These are phyloP conservation scores for Nematocida ironsii DNA, from an alignment of 371 early-diverging fungal genomes.

Conservation along the genomic window DNA sequence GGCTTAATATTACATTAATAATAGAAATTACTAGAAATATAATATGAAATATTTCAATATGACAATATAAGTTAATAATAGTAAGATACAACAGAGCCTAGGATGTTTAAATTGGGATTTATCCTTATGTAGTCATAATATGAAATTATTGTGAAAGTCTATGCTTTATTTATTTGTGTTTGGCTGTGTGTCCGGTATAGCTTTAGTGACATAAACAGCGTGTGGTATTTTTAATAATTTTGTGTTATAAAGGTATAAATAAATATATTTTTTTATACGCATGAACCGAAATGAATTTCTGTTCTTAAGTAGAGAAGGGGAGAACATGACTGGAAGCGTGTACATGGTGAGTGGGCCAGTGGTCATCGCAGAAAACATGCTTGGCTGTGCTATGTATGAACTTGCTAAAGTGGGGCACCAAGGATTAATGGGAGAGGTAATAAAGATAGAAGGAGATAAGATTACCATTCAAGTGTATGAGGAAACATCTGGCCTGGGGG, in stretches of 20 bases:
- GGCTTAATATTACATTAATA: too few relatives aligned
- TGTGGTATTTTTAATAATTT: too few relatives aligned
- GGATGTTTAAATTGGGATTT: too few relatives aligned
- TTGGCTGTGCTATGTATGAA: constrained; percentile 97
- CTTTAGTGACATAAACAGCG: too few relatives aligned
- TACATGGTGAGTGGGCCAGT: constrained; percentile 98
- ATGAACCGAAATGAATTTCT: constrained; percentile 44
- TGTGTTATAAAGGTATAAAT: not conserved
- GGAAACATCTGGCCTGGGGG: constrained; percentile 91
- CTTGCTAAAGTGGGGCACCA: constrained; percentile 96
- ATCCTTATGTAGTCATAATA: too few relatives aligned
- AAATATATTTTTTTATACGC: constrained; percentile 36
- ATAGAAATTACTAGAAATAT: too few relatives aligned
- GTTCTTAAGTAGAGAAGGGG: constrained; percentile 36
- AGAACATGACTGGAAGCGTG: constrained; percentile 71
- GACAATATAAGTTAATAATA: too few relatives aligned
- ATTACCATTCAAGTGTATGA: constrained; percentile 99
- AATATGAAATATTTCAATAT: too few relatives aligned
- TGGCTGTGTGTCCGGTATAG: too few relatives aligned
- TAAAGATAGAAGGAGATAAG: constrained; percentile 95
- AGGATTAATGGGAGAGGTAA: constrained; percentile 97
- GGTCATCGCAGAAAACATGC: constrained; percentile 95
- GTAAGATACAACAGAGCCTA: too few relatives aligned
- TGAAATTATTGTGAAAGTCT: too few relatives aligned
- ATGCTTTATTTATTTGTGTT: too few relatives aligned